Evolutionary conservation across 2,329 filamentous ascomycete species (phyloP).

Genomic region (Exserohilum turcica): DNA sequence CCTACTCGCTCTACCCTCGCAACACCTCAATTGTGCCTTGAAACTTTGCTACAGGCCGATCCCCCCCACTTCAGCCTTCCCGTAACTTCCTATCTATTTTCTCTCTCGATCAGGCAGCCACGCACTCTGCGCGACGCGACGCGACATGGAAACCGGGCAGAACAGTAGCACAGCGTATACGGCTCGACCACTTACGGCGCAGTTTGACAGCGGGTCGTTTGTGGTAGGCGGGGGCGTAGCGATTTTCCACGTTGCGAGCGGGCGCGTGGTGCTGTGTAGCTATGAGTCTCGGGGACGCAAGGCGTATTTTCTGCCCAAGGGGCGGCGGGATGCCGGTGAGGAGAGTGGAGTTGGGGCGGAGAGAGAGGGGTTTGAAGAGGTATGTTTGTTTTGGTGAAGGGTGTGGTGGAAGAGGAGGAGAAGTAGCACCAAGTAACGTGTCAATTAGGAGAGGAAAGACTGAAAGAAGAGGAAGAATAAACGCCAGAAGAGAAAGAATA

Average conservation of each 20-base stretch:
- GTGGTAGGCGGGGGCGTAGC: conserved; percentile 51
- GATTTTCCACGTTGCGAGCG: conserved; percentile 56
- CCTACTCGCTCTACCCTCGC: too few relatives aligned
- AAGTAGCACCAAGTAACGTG: too few relatives aligned
- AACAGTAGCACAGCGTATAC: conserved; percentile 7
- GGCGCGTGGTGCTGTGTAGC: conserved; percentile 56
- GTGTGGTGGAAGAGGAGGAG: too few relatives aligned
- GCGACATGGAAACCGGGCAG: conserved; percentile 13
- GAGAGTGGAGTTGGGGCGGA: conserved; percentile 51
- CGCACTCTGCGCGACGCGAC: too few relatives aligned
- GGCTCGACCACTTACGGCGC: conserved; percentile 25
- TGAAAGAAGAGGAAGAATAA: too few relatives aligned
- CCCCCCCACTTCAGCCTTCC: neutral
- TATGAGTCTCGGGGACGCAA: conserved; percentile 40
- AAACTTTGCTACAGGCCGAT: neutral
- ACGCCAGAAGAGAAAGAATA: too few relatives aligned
- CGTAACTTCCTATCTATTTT: neutral
- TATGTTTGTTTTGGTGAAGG: conserved; percentile 13
- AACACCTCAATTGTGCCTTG: neutral
- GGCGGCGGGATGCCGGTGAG: conserved; percentile 55
- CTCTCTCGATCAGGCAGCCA: too few relatives aligned
- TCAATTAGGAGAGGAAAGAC: too few relatives aligned
- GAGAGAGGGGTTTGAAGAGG: conserved; percentile 58
- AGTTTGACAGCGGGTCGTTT: conserved; percentile 38
- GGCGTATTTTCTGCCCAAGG: conserved; percentile 58